Evolutionary conservation across 768 basidiomycete genomes (phyloP), one percentile per base, ranked within the genome.

Genomic region (Clitopilus passeckerianus): DNA sequence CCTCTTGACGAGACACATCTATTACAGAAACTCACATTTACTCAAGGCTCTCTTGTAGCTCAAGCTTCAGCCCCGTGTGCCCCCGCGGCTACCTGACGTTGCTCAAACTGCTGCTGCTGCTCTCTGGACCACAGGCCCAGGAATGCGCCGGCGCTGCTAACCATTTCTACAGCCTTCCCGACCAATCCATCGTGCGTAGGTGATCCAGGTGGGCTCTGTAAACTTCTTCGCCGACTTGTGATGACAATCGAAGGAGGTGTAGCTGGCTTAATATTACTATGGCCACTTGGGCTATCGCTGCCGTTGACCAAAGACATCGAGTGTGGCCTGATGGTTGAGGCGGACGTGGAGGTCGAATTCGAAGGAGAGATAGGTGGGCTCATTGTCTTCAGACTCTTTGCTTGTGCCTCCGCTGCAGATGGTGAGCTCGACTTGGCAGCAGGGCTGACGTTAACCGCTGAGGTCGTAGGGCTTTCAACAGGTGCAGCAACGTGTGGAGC

Each of bases 81-180:
- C 20, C 46, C 46, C 10, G 5, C 12, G 18, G 20, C 46, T 16
- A 22, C 5, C 18, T 50, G 46, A 16, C 46, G 16, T 50, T 50
- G 46, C 12, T 50, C 46, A 23, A 20, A 18, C 5, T 41, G 37
- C 37, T 41, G 37, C 37, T 41, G 46, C n/a, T 50, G 46, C 16
- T 50, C 46, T 18, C n/a, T 50, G 2, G 46, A 50, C 81, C 81
- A 82, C 35, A 80, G 66, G 55, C 91, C 89, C 18, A 94, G 67
- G 65, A 89, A 86, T 46, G 90, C 89, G 18, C 90, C 86, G 1
- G 93, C 93, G 56, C 81, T 86, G 46, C 84, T 86, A 59, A 94
- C 89, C 41, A 95, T 90, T 57, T 89, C 91, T 18, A 87, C 90
- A 22, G 92, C 46, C 18, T 50, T 50, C n/a, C 16, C 46, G 5